Percentiles rank a stretch among this genome's conserved stretches.
Conservation (phyloP, 2,329 filamentous ascomycete species). For the Pseudogymnoascus sp. region DNA sequence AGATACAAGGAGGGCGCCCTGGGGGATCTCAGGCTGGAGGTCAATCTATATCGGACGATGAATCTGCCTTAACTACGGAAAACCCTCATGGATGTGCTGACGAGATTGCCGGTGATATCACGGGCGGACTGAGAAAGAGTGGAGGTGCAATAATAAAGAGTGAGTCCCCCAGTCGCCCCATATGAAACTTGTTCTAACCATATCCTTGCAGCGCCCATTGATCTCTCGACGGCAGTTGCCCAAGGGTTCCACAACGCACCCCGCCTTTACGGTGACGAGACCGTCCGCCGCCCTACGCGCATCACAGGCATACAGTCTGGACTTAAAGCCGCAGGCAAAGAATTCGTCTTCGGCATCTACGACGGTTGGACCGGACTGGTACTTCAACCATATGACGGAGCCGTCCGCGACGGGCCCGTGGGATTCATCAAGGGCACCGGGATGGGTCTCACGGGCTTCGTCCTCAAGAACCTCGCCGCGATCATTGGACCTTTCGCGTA, state of each 20-base stretch:
- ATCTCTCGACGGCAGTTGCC: conserved; percentile 52
- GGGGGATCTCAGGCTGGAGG: neutral
- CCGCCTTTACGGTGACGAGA: conserved; percentile 61
- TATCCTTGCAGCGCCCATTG: conserved; percentile 41
- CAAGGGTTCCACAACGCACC: conserved; percentile 67
- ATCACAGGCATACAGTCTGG: conserved; percentile 60
- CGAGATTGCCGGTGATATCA: conserved; percentile 22
- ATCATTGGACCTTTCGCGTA: conserved; percentile 53
- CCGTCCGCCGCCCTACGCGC: conserved; percentile 53
- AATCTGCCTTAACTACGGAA: conserved; percentile 18
- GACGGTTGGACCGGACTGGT: conserved; percentile 58
- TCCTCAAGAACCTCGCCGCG: conserved; percentile 58
- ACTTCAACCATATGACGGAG: conserved; percentile 49
- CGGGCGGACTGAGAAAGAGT: conserved; percentile 9
- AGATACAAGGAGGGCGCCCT: neutral
- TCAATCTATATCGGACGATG: neutral
- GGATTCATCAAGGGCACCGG: conserved; percentile 47
- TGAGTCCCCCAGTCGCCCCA: neutral
- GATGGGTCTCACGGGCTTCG: conserved; percentile 55
- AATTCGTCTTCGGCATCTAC: conserved; percentile 56
- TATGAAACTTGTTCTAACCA: neutral
- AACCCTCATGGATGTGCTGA: conserved; percentile 17
- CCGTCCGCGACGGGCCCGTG: conserved; percentile 44
- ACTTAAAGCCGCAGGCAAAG: conserved; percentile 50
- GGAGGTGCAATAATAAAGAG: neutral